phyloP scores from a whole-genome alignment of 2,329 filamentous ascomycete species.

The Calonectria montana region DNA sequence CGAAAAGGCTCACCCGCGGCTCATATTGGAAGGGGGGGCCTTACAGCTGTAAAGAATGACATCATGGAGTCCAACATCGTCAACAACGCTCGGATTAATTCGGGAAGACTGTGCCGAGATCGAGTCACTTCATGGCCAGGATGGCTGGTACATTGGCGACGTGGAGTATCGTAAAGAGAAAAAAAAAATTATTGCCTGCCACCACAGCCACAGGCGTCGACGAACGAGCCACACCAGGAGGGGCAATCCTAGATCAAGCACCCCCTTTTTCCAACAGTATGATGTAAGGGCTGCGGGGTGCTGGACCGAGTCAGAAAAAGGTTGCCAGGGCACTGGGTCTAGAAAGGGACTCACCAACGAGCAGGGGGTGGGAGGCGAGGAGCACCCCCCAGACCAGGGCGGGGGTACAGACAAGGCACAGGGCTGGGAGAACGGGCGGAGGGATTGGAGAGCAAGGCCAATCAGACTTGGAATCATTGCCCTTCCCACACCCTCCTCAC shows the following conservation, averaged over 20 bases:
- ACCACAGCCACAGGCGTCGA: constrained; percentile 19
- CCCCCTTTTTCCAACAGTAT: constrained; percentile 13
- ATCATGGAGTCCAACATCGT: too few species aligned
- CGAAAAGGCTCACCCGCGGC: constrained; percentile 61
- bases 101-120: background rate
- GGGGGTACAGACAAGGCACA: constrained; percentile 20
- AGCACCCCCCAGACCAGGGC: background rate
- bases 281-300: constrained; percentile 28
- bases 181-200: background rate
- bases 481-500: constrained; percentile 1
- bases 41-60: too few species aligned
- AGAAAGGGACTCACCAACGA: constrained; percentile 6
- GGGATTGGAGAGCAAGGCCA: constrained; percentile 27
- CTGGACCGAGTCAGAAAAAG: background rate
- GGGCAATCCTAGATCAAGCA: background rate
- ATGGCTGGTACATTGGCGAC: background rate
- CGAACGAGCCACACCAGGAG: constrained; percentile 9
- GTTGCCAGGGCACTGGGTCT: constrained; percentile 12
- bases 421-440: constrained; percentile 37
- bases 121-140: background rate
- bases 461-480: constrained; percentile 20
- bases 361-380: background rate
- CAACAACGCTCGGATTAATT: background rate
- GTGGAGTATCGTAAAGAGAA: background rate
- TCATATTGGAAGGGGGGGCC: too few species aligned